Conservation (phyloP, 2,329 filamentous ascomycete species). For the Phialophora macrospora region DNA sequence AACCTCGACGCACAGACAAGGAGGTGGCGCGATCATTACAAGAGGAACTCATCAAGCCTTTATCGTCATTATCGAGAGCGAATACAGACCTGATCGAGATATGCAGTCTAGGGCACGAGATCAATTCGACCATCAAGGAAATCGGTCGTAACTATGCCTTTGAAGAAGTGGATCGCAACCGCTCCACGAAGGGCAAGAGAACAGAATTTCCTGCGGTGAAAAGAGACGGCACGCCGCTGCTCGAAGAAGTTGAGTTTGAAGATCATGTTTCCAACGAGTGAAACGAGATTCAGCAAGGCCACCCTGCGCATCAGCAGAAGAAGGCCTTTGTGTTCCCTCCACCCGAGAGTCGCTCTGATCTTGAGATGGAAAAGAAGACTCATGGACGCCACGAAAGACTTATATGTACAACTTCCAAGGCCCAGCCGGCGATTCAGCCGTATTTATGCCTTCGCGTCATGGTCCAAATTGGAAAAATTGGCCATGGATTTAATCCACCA, state of each 20-base stretch:
- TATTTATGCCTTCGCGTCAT: neutral
- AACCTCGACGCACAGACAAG: neutral
- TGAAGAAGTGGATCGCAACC: neutral
- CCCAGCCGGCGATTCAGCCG: neutral
- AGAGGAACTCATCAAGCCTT: neutral
- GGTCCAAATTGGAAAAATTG: neutral
- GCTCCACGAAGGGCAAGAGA: neutral
- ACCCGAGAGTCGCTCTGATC: neutral
- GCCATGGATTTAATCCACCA: neutral
- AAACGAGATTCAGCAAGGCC: neutral
- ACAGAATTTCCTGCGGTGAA: neutral
- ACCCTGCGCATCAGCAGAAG: neutral
- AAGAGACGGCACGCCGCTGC: neutral
- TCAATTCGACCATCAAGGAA: neutral
- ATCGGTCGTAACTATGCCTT: neutral
- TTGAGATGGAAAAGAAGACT: neutral
- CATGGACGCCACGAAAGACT: neutral
- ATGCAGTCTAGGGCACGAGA: neutral
- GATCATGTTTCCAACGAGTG: neutral
- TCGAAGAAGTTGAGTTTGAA: constrained; percentile 3
- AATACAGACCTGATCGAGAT: neutral
- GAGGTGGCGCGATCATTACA: neutral
- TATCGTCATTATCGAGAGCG: neutral
- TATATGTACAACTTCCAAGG: neutral
- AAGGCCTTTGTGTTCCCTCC: neutral